Conservation (phyloP, 352 stramenopile genomes). For the Globisporangium acanthophoron region DNA sequence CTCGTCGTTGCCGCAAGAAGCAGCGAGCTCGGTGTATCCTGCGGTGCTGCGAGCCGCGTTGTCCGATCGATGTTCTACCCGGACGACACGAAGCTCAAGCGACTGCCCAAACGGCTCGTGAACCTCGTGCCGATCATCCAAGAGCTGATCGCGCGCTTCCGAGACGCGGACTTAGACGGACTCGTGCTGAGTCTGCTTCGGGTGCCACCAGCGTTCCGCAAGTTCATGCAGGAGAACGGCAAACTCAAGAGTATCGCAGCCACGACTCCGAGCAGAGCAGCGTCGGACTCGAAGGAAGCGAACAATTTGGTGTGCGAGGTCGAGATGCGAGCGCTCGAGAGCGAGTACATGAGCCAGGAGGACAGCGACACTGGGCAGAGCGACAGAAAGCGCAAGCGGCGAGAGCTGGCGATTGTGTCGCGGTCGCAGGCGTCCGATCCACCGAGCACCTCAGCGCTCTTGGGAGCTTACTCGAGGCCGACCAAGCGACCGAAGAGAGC, state of each 20-base stretch:
- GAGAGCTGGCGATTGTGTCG: slow-evolving; percentile 42
- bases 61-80: slow-evolving; percentile 38
- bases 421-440: slow-evolving; percentile 27
- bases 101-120: slow-evolving; percentile 49
- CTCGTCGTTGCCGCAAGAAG: slow-evolving; percentile 29
- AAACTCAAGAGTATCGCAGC: slow-evolving; percentile 21
- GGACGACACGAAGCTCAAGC: slow-evolving; percentile 13
- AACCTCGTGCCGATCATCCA: slow-evolving; percentile 61
- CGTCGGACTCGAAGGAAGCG: background rate
- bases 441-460: background rate
- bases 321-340: slow-evolving; percentile 28
- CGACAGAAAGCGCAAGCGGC: slow-evolving; percentile 40
- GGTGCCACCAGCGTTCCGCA: slow-evolving; percentile 25
- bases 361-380: slow-evolving; percentile 16
- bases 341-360: slow-evolving; percentile 56
- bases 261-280: slow-evolving; percentile 6
- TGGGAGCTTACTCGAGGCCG: background rate
- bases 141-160: slow-evolving; percentile 33
- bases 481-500: background rate
- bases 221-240: slow-evolving; percentile 37
- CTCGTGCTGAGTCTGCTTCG: slow-evolving; percentile 28
- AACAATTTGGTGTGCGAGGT: slow-evolving; percentile 15
- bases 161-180: slow-evolving; percentile 26
- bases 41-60: slow-evolving; percentile 33
- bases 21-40: slow-evolving; percentile 26